Evolutionary conservation across 306 rosid genomes (phyloP).

Genomic region (Canavalia gladiata): DNA sequence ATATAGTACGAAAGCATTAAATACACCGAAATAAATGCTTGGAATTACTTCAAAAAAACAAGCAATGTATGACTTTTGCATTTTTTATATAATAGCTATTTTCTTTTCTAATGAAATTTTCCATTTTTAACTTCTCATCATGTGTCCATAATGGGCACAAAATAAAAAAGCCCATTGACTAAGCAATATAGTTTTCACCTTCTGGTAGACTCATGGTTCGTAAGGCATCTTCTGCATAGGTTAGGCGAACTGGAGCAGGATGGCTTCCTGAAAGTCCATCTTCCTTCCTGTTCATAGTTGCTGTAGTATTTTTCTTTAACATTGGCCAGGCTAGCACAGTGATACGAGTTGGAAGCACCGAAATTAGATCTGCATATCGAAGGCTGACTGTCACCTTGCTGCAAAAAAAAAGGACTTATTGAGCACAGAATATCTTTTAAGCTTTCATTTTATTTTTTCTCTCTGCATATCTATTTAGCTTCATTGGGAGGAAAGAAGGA

Average conservation of each 20-base stretch:
- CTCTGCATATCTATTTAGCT: neutral
- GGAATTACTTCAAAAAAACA: neutral
- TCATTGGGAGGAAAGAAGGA: neutral
- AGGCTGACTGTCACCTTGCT: slow-evolving; percentile 91
- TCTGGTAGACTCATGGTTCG: slow-evolving; percentile 85
- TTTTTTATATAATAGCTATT: neutral
- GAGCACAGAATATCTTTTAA: slow-evolving; percentile 36
- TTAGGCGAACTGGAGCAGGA: slow-evolving; percentile 67
- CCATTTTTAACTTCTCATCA: neutral
- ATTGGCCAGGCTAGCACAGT: slow-evolving; percentile 85
- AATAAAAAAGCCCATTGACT: slow-evolving; percentile 1
- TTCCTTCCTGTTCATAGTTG: slow-evolving; percentile 67
- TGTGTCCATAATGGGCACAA: neutral
- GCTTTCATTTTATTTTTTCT: neutral
- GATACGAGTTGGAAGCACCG: slow-evolving; percentile 76
- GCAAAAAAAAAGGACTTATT: slow-evolving; percentile 59
- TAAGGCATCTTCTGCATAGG: slow-evolving; percentile 93
- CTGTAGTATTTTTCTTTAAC: slow-evolving; percentile 56
- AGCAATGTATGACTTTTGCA: neutral
- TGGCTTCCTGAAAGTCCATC: slow-evolving; percentile 60
- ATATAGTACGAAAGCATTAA: neutral
- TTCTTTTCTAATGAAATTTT: neutral
- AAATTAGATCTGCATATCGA: slow-evolving; percentile 80
- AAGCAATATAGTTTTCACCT: slow-evolving; percentile 62
- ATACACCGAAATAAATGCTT: neutral